Evolutionary conservation across 2,329 filamentous ascomycete genomes (phyloP), one percentile per base, ranked within the genome.

Genomic region (Epichloe gansuensis): DNA sequence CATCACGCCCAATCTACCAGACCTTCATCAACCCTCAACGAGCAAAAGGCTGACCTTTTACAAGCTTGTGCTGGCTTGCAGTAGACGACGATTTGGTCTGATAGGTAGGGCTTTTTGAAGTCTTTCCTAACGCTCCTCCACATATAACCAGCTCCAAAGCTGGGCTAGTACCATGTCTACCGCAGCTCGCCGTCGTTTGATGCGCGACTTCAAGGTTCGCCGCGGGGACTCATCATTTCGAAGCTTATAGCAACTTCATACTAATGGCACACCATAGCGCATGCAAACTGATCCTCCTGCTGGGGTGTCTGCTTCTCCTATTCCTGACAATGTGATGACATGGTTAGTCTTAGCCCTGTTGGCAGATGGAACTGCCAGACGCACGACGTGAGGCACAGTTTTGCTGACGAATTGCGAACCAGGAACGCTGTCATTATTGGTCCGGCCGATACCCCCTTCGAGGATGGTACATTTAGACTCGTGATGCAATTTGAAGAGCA

Each of bases 401-500:
- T 31, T 46, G 56, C 58, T 64, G 31, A 63, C 57, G 44, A 12
- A 28, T 35, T 38, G 42, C 46, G 50, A 55, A 54, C 47, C 61
- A 96, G 91, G 91, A 98, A 98, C 67, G 91, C 91, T 52, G 91
- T 97, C 57, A 98, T 98, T 57, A 97, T 98, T 62, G 91, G 91
- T 9, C 91, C 91, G 41, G 89, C 89, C 55, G 93, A 98, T 65
- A 98, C 93, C 1, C 91, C 93, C 1, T 98, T 97, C 64, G 93
- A 98, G 71, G 93, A 98, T 69, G 93, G 93, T 57, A 98, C 93
- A 23, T 98, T 98, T 69, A 80, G 91, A 59, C 83, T 98, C 11
- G 91, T 97, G 50, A 97, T 98, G 91, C 90, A 96, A 66, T 98
- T 98, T 62, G 93, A 97, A 67, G 93, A 98, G 69, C 91, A 95